phyloP scores from a whole-genome alignment of 2,329 filamentous ascomycete genomes.

The Alternaria gansuensis region DNA sequence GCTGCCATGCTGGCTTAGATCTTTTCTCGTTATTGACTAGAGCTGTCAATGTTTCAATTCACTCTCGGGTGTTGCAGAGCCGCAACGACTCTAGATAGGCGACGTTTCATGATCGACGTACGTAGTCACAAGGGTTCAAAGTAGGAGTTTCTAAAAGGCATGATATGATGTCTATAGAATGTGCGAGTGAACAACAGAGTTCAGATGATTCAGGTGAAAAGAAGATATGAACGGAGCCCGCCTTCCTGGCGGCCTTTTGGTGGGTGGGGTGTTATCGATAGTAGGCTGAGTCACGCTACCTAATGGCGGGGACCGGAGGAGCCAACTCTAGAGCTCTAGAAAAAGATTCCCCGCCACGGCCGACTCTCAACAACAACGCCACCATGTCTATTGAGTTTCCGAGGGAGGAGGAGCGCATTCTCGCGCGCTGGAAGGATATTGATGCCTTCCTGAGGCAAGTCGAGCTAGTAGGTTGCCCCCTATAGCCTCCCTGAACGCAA shows the following conservation, averaged over 20 bases:
- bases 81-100: background rate
- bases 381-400: constrained; percentile 90
- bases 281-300: constrained; percentile 31
- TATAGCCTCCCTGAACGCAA: background rate
- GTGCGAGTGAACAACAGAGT: background rate
- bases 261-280: constrained; percentile 33
- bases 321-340: constrained; percentile 33
- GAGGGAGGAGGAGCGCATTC: constrained; percentile 84
- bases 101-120: constrained; percentile 5
- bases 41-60: constrained; percentile 26
- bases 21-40: background rate
- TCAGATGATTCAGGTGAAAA: background rate
- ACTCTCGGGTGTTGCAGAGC: constrained; percentile 1
- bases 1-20: background rate
- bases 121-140: background rate
- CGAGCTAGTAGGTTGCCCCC: constrained; percentile 64
- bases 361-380: constrained; percentile 32
- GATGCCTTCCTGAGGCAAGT: constrained; percentile 89
- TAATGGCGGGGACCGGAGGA: constrained; percentile 29
- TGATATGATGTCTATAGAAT: background rate
- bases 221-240: background rate
- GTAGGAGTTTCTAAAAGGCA: no score
- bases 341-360: constrained; percentile 44
- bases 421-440: constrained; percentile 89
- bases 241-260: no score